Evolutionary conservation across 2,329 filamentous ascomycete genomes (phyloP), one percentile per base, ranked within the genome.

Genomic region (Grosmannia clavigera): DNA sequence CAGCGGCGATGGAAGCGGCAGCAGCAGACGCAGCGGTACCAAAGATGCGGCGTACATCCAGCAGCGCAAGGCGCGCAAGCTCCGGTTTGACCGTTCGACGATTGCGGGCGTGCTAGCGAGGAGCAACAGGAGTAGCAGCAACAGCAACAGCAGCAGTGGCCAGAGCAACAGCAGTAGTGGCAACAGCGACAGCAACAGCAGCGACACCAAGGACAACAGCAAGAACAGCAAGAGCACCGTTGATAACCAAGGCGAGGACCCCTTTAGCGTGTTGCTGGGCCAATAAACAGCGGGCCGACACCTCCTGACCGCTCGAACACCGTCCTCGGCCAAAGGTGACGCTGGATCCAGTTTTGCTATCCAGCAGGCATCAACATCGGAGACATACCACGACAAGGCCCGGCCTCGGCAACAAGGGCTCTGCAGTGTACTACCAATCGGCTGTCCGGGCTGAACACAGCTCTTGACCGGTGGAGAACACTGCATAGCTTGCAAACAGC

Each of bases 1-100:
- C 63, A 1, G 38, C 33, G 54, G 16, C 59, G 55, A 63, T 12
- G 31, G 25, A 61, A 14, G 33, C 31, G 5, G 46, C 43, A 19
- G 29, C 58, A 19, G 33, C 52, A 3, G 31, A 46, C n/a, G 43
- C 27, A 9, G 51, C 27, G 27, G n/a, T 14, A 10, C 25, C 54
- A 22, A 2, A 35, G 33, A 35, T 11, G 33, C 33, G 5, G 55
- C 57, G 7, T 61, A 58, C 22, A 59, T 64, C 31, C 59, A 48
- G 6, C 58, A 60, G 58, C 63, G 63, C n/a, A 11, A 33, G 27
- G 55, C 27, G 7, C 62, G 60, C 38, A 56, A 51, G 19, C 50
- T 22, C 10, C 40, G 53, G n/a, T 55, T 55, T 5, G 38, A 25
- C n/a, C 58, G 29, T 35, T 50, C 40, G n/a, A 19, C 29, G 22